Conservation (phyloP, 1,284 basidiomycete genomes). For the Naganishia cerealis region DNA sequence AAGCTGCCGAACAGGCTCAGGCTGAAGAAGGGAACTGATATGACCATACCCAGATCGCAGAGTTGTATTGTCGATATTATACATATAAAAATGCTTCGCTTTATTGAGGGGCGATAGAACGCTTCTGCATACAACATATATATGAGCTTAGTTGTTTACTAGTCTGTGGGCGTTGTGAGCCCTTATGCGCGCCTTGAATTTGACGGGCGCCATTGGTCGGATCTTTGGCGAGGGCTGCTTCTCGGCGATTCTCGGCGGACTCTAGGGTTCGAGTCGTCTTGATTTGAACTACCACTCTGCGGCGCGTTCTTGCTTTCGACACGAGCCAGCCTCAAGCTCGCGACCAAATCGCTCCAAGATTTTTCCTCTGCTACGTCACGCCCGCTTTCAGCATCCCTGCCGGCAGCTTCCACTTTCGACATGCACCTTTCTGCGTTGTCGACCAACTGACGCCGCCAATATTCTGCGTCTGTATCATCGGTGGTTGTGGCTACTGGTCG, state of each 20-base stretch:
- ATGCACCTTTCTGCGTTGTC: not conserved
- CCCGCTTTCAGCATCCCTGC: slow-evolving; percentile 5
- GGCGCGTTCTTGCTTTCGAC: not conserved
- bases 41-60: not conserved
- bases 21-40: slow-evolving; percentile 12
- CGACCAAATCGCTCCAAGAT: slow-evolving; percentile 11
- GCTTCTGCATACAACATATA: slow-evolving; percentile 13
- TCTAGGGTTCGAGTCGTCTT: not conserved
- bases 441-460: slow-evolving; percentile 20
- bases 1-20: slow-evolving; percentile 53
- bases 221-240: not conserved
- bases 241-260: not conserved
- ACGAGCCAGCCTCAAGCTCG: not conserved
- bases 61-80: slow-evolving; percentile 6
- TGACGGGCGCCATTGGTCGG: not conserved
- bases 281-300: not conserved
- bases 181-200: not conserved
- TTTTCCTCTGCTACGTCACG: slow-evolving; percentile 8
- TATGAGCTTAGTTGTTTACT: not conserved
- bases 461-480: slow-evolving; percentile 5
- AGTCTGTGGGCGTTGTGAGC: too few species aligned
- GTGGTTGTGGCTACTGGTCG: not conserved
- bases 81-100: not conserved
- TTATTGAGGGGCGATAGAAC: not conserved
- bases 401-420: not conserved